Evolutionary conservation across 139 green algal species (phyloP), one percentile per base, ranked within the genome.

Genomic region (Diplosphaera chodatii): DNA sequence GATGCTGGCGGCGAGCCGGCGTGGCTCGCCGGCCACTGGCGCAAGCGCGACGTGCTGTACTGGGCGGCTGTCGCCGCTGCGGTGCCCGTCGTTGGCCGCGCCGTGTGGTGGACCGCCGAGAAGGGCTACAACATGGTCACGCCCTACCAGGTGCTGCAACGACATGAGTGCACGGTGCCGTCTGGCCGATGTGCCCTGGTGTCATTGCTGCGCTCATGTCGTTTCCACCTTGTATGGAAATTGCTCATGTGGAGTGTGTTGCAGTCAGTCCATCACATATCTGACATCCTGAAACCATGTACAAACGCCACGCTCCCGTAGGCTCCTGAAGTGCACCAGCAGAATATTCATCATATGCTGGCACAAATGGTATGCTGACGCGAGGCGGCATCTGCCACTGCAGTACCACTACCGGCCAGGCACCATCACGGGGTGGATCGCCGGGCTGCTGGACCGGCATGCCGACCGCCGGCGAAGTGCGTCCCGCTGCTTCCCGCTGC

Each of bases 341-440:
- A n/a, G n/a, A n/a, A n/a, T n/a, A n/a, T n/a, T n/a, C n/a, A n/a
- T n/a, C n/a, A n/a, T n/a, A n/a, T n/a, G n/a, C n/a, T n/a, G n/a
- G n/a, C n/a, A n/a, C n/a, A n/a, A n/a, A n/a, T n/a, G n/a, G n/a
- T n/a, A n/a, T n/a, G n/a, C n/a, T n/a, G n/a, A n/a, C n/a, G n/a
- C n/a, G n/a, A n/a, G n/a, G n/a, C n/a, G n/a, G n/a, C n/a, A n/a
- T 25, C 25, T 25, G 16, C 18, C 28, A 1, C 41, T 83, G 76
- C 88, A 95, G 88, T 96, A 95, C 64, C 92, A 94, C 41, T 97
- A 97, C 66, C 82, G 90, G 0, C 93, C 93, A 2, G 93, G 93
- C 2, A 96, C 86, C 1, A 87, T 97, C 71, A 93, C 81, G 32
- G 88, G 84, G 15, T 97, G 83, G 81, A 70, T 97, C 1, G 82